These are phyloP conservation scores for Paecilomyces formosus DNA, from an alignment of 2,329 filamentous ascomycete species.

Conservation along the genomic window DNA sequence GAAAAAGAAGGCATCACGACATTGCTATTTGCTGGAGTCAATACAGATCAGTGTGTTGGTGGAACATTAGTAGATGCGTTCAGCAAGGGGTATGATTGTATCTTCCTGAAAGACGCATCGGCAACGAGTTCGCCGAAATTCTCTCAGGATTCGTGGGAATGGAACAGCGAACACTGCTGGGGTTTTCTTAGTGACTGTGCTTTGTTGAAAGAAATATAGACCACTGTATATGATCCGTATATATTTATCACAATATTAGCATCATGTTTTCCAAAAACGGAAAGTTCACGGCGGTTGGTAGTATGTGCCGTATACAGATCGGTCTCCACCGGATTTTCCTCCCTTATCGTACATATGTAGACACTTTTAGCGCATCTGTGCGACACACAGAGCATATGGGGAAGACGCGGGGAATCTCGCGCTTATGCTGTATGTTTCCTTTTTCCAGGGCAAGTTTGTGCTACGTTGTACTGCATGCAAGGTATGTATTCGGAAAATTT, in stretches of 20 bases:
- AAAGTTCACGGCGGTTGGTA: neutral
- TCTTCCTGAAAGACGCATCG: slow-evolving; percentile 49
- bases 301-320: neutral
- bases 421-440: neutral
- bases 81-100: slow-evolving; percentile 48
- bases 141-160: slow-evolving; percentile 21
- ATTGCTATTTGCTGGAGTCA: slow-evolving; percentile 52
- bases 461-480: neutral
- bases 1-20: slow-evolving; percentile 37
- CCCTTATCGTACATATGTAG: neutral
- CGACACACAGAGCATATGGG: neutral
- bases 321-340: neutral
- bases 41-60: slow-evolving; percentile 55
- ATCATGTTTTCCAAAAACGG: neutral
- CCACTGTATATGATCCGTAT: neutral
- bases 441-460: neutral
- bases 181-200: slow-evolving; percentile 29
- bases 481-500: neutral
- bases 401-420: neutral
- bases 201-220: neutral
- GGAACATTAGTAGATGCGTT: slow-evolving; percentile 51
- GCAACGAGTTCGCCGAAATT: slow-evolving; percentile 42
- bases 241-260: neutral
- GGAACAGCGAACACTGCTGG: neutral
- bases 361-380: neutral